Evolutionary conservation across 2,329 filamentous ascomycete genomes (phyloP), one percentile per base, ranked within the genome.

Genomic region (Colletotrichum sp.): DNA sequence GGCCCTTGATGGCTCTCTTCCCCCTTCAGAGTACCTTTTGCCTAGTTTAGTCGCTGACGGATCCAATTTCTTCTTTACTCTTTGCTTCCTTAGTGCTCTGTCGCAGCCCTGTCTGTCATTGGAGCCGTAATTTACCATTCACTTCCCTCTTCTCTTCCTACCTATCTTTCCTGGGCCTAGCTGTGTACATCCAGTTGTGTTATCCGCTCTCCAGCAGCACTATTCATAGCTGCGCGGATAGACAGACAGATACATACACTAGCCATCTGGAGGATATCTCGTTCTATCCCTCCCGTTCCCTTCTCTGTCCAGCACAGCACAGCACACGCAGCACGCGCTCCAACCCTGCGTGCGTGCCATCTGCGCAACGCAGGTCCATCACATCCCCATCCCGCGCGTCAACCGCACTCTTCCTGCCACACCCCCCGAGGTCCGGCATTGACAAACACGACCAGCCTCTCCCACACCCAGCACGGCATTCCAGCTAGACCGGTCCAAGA

Each of bases 361-460:
- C 30, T 27, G 39, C 32, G 22, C n/a, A 52, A 52, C 43, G 43
- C 43, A 64, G 61, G 52, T 62, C 34, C 16, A 55, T 71, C 55
- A 52, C 56, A 75, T 75, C 30, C 64, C 43, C 43, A 52, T 52
- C 43, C 43, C 64, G 13, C 73, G 56, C 70, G 61, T 72, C 68
- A 56, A 66, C 68, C 55, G 25, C 55, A 28, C 39, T 60, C 27
- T 71, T 48, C 27, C 62, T 18, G 62, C 67, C 73, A 39, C 64
- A 55, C 66, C 58, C 34, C 22, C 30, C n/a, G 18, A 27, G 60
- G 28, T 22, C 52, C 48, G 30, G 43, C 58, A 60, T 28, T 66
- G 64, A 67, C 52, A 72, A 28, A 69, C 65, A 61, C 65, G 30
- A 56, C 55, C 58, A 61, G 58, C 58, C 58, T 32, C 30, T 61